phyloP scores from a whole-genome alignment of 1,284 basidiomycete species.

The Ceratobasidium sp. region DNA sequence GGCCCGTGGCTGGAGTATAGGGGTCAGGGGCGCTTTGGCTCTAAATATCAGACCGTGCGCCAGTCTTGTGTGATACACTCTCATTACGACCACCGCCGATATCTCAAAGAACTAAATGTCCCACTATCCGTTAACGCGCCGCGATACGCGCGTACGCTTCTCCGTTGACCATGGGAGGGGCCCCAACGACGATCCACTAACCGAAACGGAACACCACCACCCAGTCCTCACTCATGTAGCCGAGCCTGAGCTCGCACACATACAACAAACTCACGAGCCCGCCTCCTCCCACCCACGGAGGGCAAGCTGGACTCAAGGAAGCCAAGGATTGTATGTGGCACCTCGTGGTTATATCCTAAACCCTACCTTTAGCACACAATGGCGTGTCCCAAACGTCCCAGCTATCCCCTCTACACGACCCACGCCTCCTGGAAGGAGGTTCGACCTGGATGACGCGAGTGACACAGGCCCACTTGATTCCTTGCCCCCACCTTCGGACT shows the following conservation, averaged over 20 bases:
- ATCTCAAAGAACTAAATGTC: conserved; percentile 17
- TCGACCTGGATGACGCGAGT: background rate
- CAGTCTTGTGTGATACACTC: background rate
- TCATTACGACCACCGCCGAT: background rate
- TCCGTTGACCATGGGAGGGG: conserved; percentile 7
- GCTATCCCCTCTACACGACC: background rate
- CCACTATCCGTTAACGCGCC: conserved; percentile 3
- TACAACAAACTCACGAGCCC: conserved; percentile 2
- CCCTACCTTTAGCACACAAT: conserved; percentile 2
- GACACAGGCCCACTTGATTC: conserved; percentile 16
- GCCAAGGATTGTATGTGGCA: background rate
- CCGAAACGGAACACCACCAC: background rate
- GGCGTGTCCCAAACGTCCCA: background rate
- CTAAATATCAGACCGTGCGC: too few species aligned
- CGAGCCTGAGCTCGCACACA: conserved; percentile 4
- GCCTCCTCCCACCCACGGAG: conserved; percentile 9
- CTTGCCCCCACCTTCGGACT: background rate
- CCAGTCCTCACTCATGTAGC: background rate
- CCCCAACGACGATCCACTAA: background rate
- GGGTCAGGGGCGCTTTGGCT: conserved; percentile 17
- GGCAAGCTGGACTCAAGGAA: background rate
- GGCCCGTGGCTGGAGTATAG: conserved; percentile 10
- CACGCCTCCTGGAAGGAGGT: conserved; percentile 1
- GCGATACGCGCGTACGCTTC: conserved; percentile 32
- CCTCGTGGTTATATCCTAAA: conserved; percentile 11